Conservation (phyloP, 257 asterid genomes). For the Petunia secreta region DNA sequence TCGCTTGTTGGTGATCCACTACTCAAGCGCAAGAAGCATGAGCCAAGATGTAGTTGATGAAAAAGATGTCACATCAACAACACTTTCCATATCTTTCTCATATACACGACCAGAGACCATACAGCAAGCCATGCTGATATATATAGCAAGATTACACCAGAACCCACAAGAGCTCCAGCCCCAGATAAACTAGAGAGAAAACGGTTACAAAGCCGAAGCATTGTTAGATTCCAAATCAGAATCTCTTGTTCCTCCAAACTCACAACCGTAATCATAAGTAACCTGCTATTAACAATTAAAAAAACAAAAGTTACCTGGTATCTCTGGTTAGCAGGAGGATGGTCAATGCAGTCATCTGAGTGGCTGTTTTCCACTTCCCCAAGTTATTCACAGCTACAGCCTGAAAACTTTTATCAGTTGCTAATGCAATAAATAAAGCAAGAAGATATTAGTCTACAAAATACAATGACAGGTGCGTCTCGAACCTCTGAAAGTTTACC, state of each 20-base stretch:
- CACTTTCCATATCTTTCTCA: constrained; percentile 73
- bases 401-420: constrained; percentile 39
- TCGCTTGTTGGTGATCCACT: constrained; percentile 4
- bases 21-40: constrained; percentile 20
- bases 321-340: constrained; percentile 86
- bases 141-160: constrained; percentile 75
- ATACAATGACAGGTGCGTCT: background rate
- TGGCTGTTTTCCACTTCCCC: constrained; percentile 98
- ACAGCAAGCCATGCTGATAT: constrained; percentile 83
- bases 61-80: constrained; percentile 48
- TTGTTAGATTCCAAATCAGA: background rate
- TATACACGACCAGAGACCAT: constrained; percentile 75
- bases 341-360: constrained; percentile 91
- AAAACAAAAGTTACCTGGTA: constrained; percentile 59
- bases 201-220: background rate
- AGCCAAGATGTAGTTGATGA: constrained; percentile 28
- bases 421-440: background rate
- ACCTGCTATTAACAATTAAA: too few relatives aligned
- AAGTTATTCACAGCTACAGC: constrained; percentile 95
- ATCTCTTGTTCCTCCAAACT: constrained; percentile 2
- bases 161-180: constrained; percentile 49
- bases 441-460: background rate
- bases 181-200: constrained; percentile 57
- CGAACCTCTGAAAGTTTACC: constrained; percentile 82
- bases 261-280: background rate